Evolutionary conservation across 2,329 filamentous ascomycete genomes (phyloP), one percentile per base, ranked within the genome.

Genomic region (Myotisia sp.): DNA sequence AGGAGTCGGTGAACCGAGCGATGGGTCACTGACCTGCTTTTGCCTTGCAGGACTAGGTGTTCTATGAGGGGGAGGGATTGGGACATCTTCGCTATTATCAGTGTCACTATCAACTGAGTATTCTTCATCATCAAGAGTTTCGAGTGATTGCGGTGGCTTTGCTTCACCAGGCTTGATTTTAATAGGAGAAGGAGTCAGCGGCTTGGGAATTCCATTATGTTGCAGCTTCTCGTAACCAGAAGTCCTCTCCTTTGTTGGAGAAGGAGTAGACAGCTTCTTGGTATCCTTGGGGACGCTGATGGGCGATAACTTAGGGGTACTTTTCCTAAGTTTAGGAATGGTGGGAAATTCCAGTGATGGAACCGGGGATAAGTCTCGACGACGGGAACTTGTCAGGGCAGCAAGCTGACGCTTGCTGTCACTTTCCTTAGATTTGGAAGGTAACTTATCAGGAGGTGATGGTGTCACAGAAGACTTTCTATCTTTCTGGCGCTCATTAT

Each of bases 1-100:
- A 42, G 61, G 48, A 37, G 57, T 45, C 46, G 55, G 46, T 62
- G 76, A 49, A 50, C 63, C 50, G 54, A 75, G 44, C 52, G 65
- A 37, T 39, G 62, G 58, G 48, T 61, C 53, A 38, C 63, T 67
- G 9, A 59, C 47, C 8, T 60, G 59, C 3, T 53, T 49, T 30
- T 41, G 42, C 7, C 41, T 34, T 10, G 53, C 46, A 29, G 66
- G 62, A 42, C 63, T 70, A n/a, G 64, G 58, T n/a, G 64, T 62
- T 34, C 65, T 60, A 50, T 70, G 68, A 32, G 64, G 64, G 17
- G 68, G 64, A 12, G 65, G 58, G 9, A 51, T 48, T 30, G 56
- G 54, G 17, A 53, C 50, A 34, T 54, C 55, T n/a, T 55, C 50
- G 3, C 26, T 18, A 23, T 36, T 20, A 18, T 37, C 32, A 6